A percentile compares a stretch with the other conserved stretches of the same genome.
These are phyloP conservation scores for Articulospora tetracladia DNA, from an alignment of 495 filamentous ascomycete species.

Conservation along the genomic window DNA sequence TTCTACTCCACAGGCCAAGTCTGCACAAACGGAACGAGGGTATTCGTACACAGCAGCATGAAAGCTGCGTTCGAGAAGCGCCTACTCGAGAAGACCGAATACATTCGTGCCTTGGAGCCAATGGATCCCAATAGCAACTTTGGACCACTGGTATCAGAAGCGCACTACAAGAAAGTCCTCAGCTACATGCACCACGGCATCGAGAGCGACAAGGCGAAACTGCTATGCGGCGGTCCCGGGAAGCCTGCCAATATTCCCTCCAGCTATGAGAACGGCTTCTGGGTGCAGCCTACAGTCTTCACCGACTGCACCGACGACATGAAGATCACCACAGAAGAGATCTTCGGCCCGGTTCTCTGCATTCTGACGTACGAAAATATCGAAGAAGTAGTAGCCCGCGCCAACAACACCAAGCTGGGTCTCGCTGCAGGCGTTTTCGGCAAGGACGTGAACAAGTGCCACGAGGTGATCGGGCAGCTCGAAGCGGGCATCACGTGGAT, in stretches of 20 bases:
- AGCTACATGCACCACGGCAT: constrained; percentile 68
- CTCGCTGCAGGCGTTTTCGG: constrained; percentile 80
- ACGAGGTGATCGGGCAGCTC: constrained; percentile 62
- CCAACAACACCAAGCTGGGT: constrained; percentile 69
- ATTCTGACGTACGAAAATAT: constrained; percentile 63
- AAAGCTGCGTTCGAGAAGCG: constrained; percentile 59
- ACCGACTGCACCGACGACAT: constrained; percentile 67
- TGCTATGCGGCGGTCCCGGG: constrained; percentile 64
- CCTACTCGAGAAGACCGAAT: constrained; percentile 63
- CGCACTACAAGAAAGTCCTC: constrained; percentile 66
- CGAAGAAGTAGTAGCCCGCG: constrained; percentile 64
- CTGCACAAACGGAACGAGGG: constrained; percentile 79
- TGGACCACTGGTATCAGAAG: constrained; percentile 66
- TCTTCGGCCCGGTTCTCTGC: constrained; percentile 78
- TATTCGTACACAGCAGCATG: constrained; percentile 63
- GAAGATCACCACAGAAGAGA: constrained; percentile 71
- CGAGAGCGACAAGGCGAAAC: constrained; percentile 60
- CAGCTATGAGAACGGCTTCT: constrained; percentile 58
- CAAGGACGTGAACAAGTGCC: constrained; percentile 64
- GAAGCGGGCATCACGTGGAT: constrained; percentile 62
- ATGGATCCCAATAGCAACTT: constrained; percentile 70
- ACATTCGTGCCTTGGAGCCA: constrained; percentile 62
- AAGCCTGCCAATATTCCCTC: constrained; percentile 43
- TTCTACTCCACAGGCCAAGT: constrained; percentile 82
- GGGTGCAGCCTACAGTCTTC: constrained; percentile 70